phyloP scores from a whole-genome alignment of 768 basidiomycete genomes.

The Tricholoma sp. region DNA sequence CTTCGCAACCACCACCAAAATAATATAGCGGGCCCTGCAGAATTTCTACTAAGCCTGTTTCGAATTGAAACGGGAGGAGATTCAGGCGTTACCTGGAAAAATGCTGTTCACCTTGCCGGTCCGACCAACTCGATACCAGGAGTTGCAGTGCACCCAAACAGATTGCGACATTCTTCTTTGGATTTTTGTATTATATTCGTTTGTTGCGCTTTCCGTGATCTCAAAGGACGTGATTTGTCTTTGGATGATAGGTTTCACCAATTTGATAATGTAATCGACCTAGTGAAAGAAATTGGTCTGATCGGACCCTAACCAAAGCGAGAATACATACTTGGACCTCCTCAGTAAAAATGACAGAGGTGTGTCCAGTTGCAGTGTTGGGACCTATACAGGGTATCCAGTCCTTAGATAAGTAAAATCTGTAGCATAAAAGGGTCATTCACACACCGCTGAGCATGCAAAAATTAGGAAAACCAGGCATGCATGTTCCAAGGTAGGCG shows the following conservation, averaged over 20 bases:
- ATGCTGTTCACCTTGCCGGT: slow-evolving; percentile 33
- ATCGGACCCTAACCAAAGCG: not conserved
- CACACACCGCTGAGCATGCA: slow-evolving; percentile 33
- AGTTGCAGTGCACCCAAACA: slow-evolving; percentile 27
- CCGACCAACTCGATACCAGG: slow-evolving; percentile 36
- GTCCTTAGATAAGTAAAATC: not conserved
- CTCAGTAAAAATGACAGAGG: slow-evolving; percentile 37
- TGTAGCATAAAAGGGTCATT: not conserved
- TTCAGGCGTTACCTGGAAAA: slow-evolving; percentile 31
- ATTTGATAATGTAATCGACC: slow-evolving; percentile 34
- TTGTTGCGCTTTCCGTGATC: slow-evolving; percentile 15
- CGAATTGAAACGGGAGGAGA: not conserved
- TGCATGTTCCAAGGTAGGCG: slow-evolving; percentile 38
- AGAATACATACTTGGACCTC: slow-evolving; percentile 35
- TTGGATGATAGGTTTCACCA: slow-evolving; percentile 19
- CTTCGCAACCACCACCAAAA: not conserved
- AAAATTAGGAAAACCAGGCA: slow-evolving; percentile 45
- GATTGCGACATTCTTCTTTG: slow-evolving; percentile 18
- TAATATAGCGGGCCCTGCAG: not conserved
- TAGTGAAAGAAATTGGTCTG: slow-evolving; percentile 9
- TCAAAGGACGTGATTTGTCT: slow-evolving; percentile 12
- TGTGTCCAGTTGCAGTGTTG: slow-evolving; percentile 39
- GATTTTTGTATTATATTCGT: slow-evolving; percentile 17
- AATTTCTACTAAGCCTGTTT: not conserved
- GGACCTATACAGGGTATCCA: slow-evolving; percentile 28